Conservation (phyloP, 2,329 filamentous ascomycete genomes). For the Colletotrichum sp. region DNA sequence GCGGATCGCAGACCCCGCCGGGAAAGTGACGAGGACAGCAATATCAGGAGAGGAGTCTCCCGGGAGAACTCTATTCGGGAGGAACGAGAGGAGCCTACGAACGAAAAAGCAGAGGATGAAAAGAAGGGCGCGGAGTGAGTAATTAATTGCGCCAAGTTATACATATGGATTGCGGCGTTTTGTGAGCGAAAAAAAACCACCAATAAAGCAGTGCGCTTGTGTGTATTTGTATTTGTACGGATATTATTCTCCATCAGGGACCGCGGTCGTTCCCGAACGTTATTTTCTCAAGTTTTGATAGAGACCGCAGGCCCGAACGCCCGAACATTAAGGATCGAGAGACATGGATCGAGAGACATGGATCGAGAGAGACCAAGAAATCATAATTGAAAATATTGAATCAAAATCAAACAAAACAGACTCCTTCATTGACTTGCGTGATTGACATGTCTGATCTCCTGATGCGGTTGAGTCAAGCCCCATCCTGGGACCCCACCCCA, state of each 20-base stretch:
- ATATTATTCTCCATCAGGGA: background rate
- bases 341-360: background rate
- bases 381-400: background rate
- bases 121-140: constrained; percentile 11
- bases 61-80: constrained; percentile 16
- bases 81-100: background rate
- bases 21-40: constrained; percentile 37
- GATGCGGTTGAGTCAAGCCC: background rate
- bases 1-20: constrained; percentile 54
- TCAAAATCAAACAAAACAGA: background rate
- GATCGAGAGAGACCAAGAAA: background rate
- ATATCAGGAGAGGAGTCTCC: constrained; percentile 8
- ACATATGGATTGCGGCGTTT: constrained; percentile 7
- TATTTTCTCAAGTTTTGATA: background rate
- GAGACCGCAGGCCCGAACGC: background rate
- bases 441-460: background rate
- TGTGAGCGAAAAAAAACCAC: background rate
- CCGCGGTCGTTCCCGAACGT: background rate
- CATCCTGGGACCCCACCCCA: background rate
- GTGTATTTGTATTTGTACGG: background rate
- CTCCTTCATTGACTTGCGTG: background rate
- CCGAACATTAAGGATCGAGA: background rate
- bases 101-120: constrained; percentile 11
- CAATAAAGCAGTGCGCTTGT: background rate
- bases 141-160: background rate